Base-by-base conservation (phyloP, 1,139 yeast genomes). In the Zygosaccharomyces pseudobailii region DNA sequence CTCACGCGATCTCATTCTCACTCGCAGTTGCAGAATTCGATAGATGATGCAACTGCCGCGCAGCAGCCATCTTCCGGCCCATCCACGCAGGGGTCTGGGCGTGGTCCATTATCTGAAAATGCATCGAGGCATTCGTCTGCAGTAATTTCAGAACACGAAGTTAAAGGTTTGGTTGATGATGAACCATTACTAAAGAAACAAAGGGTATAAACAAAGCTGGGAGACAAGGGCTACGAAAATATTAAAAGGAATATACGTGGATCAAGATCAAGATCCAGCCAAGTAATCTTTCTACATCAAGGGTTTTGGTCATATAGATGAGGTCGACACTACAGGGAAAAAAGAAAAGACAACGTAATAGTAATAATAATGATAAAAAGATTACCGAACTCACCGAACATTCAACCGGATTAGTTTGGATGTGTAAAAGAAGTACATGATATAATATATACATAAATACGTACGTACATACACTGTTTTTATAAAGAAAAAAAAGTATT, bases 141-240 rank as follows among this genome's bases (percentile, higher is more conserved):
- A 24, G 40, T 50, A 31, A 50, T 45, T 33, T 45, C 47, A 43
- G 49, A 44, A 42, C 40, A 46, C 27, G 50, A 49, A 25, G 45
- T 40, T 32, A 42, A 51, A 8, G 48, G 39, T 24, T 36, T 55
- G 38, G 51, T 48, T 41, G 55, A 54, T 17, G 66, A 58, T 30
- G 62, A 55, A 31, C 64, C 57, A 19, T 32, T 58, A 40, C 49
- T 53, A 24, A 66, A 65, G 47, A 62, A 67, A 48, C 68, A 58
- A 45, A 61, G 62, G 43, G 48, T 63, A 2, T 62, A 48, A 36
- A 13, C 13, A 20, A 10, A 7, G 13, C 6, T 23, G 31, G 20
- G 22, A 23, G 40, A 21, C 20, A 23, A 36, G 17, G 20, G 7
- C 17, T 20, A 7, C 7, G 7, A 13, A 17, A 23, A 6, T 20